phyloP scores from a whole-genome alignment of 805 yeast species.

The Candida orba region DNA sequence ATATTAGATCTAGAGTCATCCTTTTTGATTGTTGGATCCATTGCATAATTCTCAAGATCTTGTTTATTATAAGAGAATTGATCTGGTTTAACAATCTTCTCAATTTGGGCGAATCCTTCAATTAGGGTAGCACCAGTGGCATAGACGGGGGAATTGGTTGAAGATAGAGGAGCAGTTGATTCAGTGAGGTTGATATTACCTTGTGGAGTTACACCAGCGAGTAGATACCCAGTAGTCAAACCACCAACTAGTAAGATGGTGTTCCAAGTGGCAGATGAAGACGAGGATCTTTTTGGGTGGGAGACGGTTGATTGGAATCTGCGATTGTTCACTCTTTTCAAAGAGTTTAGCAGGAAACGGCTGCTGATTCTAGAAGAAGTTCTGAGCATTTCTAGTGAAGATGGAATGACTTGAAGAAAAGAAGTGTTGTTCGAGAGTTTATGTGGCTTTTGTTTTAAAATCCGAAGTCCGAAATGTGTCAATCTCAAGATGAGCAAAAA shows the following conservation, averaged over 20 bases:
- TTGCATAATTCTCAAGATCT: slow-evolving; percentile 9
- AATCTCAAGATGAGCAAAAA: too few species aligned
- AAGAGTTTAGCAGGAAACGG: neutral
- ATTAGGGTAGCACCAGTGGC: slow-evolving; percentile 8
- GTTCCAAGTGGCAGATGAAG: neutral
- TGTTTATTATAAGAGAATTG: slow-evolving; percentile 9
- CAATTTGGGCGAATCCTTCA: slow-evolving; percentile 9
- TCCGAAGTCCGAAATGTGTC: too few species aligned
- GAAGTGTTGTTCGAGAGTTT: too few species aligned
- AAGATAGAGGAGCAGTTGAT: neutral
- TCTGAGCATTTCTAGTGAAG: too few species aligned
- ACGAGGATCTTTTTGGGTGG: neutral
- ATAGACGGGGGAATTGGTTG: slow-evolving; percentile 5
- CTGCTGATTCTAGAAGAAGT: too few species aligned
- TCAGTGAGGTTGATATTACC: slow-evolving; percentile 2
- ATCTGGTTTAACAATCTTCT: slow-evolving; percentile 6
- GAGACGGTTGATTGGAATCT: neutral
- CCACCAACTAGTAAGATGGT: slow-evolving; percentile 6
- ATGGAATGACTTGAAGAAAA: too few species aligned
- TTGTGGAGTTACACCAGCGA: neutral
- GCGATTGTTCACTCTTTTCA: neutral
- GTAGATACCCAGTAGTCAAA: slow-evolving; percentile 8
- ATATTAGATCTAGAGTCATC: slow-evolving; percentile 40
- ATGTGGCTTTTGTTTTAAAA: too few species aligned
- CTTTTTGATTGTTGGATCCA: slow-evolving; percentile 2